Conservation (phyloP, 139 green algal species). For the Astrephomene gubernaculifera region DNA sequence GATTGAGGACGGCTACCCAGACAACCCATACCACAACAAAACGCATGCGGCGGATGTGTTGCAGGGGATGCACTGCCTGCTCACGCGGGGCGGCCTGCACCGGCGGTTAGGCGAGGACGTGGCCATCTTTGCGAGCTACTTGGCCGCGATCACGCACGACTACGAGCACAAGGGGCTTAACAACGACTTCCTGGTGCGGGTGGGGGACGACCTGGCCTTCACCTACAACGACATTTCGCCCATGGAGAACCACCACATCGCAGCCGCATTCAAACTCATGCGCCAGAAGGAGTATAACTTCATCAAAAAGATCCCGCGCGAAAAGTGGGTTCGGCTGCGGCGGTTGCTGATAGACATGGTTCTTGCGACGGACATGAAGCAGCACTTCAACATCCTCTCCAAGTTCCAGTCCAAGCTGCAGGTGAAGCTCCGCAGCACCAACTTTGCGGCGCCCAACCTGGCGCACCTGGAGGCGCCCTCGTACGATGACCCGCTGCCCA, state of each 20-base stretch:
- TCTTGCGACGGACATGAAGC: constrained; percentile 59
- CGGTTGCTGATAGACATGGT: constrained; percentile 68
- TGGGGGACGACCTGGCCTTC: constrained; percentile 58
- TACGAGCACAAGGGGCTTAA: constrained; percentile 68
- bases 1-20: constrained; percentile 51
- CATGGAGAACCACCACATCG: constrained; percentile 67
- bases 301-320: constrained; percentile 49
- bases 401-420: constrained; percentile 67
- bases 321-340: constrained; percentile 53
- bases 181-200: constrained; percentile 69
- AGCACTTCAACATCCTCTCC: constrained; percentile 67
- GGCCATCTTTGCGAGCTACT: constrained; percentile 50
- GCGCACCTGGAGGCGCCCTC: constrained; percentile 42
- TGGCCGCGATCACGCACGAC: constrained; percentile 64
- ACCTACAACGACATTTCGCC: constrained; percentile 66
- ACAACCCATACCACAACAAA: constrained; percentile 63
- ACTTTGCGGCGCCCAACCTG: constrained; percentile 38
- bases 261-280: constrained; percentile 56
- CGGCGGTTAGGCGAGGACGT: constrained; percentile 43
- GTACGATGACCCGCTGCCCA: constrained; percentile 32
- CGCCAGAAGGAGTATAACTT: constrained; percentile 61
- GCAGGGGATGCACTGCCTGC: constrained; percentile 57
- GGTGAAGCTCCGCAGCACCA: constrained; percentile 56
- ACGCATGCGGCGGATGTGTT: constrained; percentile 62
- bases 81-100: constrained; percentile 48